Evolutionary conservation across 2,329 filamentous ascomycete species (phyloP).

Genomic region (Keithomyces neogunnii): DNA sequence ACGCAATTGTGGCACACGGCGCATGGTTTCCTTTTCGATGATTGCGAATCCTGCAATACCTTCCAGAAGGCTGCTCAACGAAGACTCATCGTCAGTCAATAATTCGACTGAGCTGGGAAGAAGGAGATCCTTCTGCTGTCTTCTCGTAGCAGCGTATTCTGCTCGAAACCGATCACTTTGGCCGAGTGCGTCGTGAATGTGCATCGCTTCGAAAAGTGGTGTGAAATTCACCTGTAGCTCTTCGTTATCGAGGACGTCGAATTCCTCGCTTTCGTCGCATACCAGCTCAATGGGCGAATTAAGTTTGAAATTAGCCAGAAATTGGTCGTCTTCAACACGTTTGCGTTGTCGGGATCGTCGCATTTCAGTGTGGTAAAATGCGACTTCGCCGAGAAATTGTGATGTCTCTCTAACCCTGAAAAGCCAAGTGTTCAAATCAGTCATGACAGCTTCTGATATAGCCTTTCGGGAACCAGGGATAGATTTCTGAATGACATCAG

Average conservation of each 20-base stretch:
- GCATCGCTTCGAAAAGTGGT: conserved; percentile 86
- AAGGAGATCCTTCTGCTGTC: conserved; percentile 85
- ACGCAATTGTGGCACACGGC: conserved; percentile 72
- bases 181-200: conserved; percentile 91
- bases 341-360: conserved; percentile 76
- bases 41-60: conserved; percentile 95
- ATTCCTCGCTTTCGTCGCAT: conserved; percentile 90
- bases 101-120: conserved; percentile 70
- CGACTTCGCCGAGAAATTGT: conserved; percentile 90
- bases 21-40: conserved; percentile 90
- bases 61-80: conserved; percentile 83
- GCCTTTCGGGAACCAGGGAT: conserved; percentile 87
- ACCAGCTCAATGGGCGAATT: conserved; percentile 96
- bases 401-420: conserved; percentile 93
- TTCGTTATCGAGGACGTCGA: conserved; percentile 91
- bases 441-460: conserved; percentile 96
- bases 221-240: conserved; percentile 92
- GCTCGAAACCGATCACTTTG: conserved; percentile 84
- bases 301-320: conserved; percentile 75
- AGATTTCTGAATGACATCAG: conserved; percentile 91
- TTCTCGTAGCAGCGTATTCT: conserved; percentile 86
- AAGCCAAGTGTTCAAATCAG: conserved; percentile 92
- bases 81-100: conserved; percentile 72
- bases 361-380: conserved; percentile 91
- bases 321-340: conserved; percentile 65